Evolutionary conservation across 805 yeast species (phyloP).

Genomic region (Sugiyamaella lignohabitans): DNA sequence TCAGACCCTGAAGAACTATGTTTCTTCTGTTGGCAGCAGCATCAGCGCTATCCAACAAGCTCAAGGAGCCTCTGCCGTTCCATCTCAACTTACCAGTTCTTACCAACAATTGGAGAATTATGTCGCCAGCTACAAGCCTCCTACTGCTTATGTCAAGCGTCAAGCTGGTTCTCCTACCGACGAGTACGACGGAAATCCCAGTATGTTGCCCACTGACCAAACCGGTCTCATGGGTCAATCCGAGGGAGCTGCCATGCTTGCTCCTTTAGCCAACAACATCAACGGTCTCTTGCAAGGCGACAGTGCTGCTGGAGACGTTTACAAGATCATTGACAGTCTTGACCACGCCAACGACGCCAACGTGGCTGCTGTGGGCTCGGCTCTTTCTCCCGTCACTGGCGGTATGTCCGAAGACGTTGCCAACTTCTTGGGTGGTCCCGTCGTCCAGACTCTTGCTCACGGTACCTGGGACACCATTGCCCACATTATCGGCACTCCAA

Average conservation of each 20-base stretch:
- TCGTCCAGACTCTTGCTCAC: conserved; percentile 27
- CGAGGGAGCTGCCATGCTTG: conserved; percentile 9
- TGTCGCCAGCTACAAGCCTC: neutral
- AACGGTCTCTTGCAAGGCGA: conserved; percentile 4
- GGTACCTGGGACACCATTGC: conserved; percentile 19
- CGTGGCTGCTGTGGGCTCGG: conserved; percentile 8
- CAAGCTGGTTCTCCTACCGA: neutral
- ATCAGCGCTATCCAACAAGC: neutral
- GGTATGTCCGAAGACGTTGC: conserved; percentile 25
- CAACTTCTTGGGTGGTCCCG: conserved; percentile 22
- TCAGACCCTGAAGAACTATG: neutral
- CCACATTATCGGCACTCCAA: conserved; percentile 8
- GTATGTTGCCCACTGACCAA: neutral
- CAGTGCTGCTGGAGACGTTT: conserved; percentile 12
- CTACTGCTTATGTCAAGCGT: no score
- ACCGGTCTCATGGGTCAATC: conserved; percentile 1
- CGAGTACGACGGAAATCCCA: neutral
- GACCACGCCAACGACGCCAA: conserved; percentile 12
- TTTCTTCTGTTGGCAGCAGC: no score
- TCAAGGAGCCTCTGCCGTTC: neutral
- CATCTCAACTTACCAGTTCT: neutral
- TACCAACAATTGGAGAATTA: neutral
- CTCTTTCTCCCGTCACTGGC: conserved; percentile 19
- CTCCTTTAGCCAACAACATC: conserved; percentile 6
- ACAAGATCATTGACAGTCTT: conserved; percentile 8